phyloP scores from a whole-genome alignment of 805 yeast species.

The Naumovozyma baii region DNA sequence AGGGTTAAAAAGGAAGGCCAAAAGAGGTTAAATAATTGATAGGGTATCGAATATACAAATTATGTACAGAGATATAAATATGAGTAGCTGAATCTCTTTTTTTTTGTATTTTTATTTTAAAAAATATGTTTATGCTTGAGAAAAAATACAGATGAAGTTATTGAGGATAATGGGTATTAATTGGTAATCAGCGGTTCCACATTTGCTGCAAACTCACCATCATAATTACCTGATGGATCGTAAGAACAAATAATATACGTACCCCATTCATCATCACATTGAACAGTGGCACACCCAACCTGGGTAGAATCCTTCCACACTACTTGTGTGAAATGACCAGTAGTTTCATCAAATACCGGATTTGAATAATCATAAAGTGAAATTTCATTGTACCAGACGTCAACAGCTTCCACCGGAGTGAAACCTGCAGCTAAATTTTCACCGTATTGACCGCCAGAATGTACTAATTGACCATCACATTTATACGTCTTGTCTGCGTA shows the following conservation, averaged over 20 bases:
- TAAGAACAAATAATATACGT: conserved; percentile 68
- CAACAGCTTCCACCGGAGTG: conserved; percentile 36
- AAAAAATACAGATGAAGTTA: too few species aligned
- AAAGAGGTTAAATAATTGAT: too few species aligned
- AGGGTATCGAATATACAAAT: too few species aligned
- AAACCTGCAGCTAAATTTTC: conserved; percentile 70
- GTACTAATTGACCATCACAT: conserved; percentile 50
- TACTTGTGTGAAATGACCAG: conserved; percentile 66
- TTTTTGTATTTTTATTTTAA: too few species aligned
- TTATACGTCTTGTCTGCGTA: conserved; percentile 39
- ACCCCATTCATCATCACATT: conserved; percentile 46
- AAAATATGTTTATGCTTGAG: too few species aligned
- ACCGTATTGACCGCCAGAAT: conserved; percentile 52
- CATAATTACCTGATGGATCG: conserved; percentile 59
- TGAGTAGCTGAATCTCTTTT: too few species aligned
- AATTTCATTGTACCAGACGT: conserved; percentile 70
- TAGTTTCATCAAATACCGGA: conserved; percentile 23
- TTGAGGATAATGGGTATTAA: too few species aligned
- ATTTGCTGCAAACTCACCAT: conserved; percentile 10
- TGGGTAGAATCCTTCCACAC: conserved; percentile 54
- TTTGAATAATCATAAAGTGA: conserved; percentile 43
- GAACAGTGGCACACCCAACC: conserved; percentile 61
- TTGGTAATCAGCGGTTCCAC: conserved; percentile 9
- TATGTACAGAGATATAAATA: too few species aligned
- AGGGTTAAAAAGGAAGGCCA: too few species aligned